Base-by-base conservation (phyloP, 1,284 basidiomycete genomes). In the Cryptococcus sp. region DNA sequence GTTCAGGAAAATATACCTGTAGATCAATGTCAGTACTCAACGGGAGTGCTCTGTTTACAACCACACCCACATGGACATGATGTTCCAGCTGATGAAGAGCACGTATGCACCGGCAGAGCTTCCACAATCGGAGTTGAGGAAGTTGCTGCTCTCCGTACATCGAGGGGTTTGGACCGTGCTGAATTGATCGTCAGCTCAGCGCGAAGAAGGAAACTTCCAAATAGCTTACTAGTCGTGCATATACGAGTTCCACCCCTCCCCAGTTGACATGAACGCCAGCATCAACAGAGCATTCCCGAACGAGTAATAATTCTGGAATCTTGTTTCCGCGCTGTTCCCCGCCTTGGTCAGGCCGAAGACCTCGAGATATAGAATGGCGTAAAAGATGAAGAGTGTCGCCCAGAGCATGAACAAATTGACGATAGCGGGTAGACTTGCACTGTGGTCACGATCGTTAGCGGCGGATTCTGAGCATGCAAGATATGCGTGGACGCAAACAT, bases 21-120 rank as follows among this genome's bases (percentile, higher is more conserved):
- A 54, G 18, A 3, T 4, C 18, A 18, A 47, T 0, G 11, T 37
- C 20, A 38, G 52, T 33, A n/a, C 12, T 33, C n/a, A 36, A 36
- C 39, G 16, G 15, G 6, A 20, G n/a, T n/a, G n/a, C n/a, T n/a
- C 8, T n/a, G 6, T 4, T 54, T 18, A 45, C 40, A n/a, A 15
- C 18, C 59, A 53, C 39, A 70, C 85, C 69, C 64, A 91, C 91
- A 97, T 97, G 82, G 90, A 94, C 49, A 98, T 80, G 40, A 98
- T 80, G 73, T 98, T 98, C 95, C 95, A 98, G 0, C 88, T 84
- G 66, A 97, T 96, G 79, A 97, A 98, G 28, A 98, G 79, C 0
- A 83, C 81, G 72, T 87, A 94, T 0, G 94, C 87, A 87, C 93
- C 96, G 4, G 80, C 80, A 8, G 82, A 76, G 66, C 89, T 94